phyloP scores from a whole-genome alignment of 768 basidiomycete genomes.

The Amanita inopinata region DNA sequence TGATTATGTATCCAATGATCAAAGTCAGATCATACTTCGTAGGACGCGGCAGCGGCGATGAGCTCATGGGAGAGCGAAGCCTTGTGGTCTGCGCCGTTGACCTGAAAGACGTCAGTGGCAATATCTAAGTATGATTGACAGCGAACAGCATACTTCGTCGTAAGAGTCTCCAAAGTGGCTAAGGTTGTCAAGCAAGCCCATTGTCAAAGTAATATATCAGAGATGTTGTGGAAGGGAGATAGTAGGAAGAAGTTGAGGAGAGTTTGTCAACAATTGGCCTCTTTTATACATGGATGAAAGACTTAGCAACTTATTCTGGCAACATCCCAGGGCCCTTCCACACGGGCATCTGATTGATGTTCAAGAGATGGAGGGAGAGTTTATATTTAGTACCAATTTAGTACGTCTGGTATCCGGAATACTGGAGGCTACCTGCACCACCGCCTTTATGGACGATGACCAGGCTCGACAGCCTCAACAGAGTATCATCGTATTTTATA shows the following conservation, averaged over 20 bases:
- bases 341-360: too few relatives aligned
- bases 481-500: too few relatives aligned
- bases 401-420: too few relatives aligned
- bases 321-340: too few relatives aligned
- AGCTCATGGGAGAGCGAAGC: slow-evolving; percentile 54
- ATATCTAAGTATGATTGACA: background rate
- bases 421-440: too few relatives aligned
- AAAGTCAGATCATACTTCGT: slow-evolving; percentile 33
- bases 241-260: background rate
- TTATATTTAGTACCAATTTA: too few relatives aligned
- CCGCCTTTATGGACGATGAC: too few relatives aligned
- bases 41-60: slow-evolving; percentile 58
- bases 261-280: background rate
- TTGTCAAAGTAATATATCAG: background rate
- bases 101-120: slow-evolving; percentile 24
- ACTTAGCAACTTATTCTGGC: too few relatives aligned
- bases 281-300: too few relatives aligned
- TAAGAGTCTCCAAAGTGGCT: background rate
- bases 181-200: background rate
- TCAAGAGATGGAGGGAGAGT: too few relatives aligned
- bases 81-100: slow-evolving; percentile 42
- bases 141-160: background rate
- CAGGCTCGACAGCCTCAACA: too few relatives aligned
- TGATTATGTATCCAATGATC: background rate
- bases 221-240: background rate